Percentiles rank a stretch among this genome's conserved stretches.
Evolutionary conservation across 1,139 yeast species (phyloP).

Genomic region (Taphrina wiesneri): DNA sequence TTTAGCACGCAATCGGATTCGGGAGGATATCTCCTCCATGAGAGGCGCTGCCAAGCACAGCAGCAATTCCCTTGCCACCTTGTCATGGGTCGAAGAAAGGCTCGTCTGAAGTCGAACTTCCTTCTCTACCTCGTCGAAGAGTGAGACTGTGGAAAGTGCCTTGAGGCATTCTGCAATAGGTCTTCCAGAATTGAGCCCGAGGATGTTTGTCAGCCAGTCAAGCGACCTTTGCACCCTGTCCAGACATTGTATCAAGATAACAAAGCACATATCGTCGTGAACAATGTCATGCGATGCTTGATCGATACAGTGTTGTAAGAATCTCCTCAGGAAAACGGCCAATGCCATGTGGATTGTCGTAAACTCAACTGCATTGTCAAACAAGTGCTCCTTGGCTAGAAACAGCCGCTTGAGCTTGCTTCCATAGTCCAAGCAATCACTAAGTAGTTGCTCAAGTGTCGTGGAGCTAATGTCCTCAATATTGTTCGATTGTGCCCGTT

Average conservation of each 20-base stretch:
- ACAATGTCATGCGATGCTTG: background rate
- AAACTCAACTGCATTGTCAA: background rate
- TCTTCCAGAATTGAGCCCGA: background rate
- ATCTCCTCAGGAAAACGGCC: background rate
- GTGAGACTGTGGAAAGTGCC: background rate
- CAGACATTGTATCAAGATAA: background rate
- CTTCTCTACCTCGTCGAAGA: background rate
- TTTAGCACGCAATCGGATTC: background rate
- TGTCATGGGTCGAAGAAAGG: background rate
- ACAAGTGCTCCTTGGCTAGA: background rate
- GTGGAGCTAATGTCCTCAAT: background rate
- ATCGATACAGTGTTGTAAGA: conserved; percentile 1
- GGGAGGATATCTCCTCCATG: background rate
- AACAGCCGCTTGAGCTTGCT: background rate
- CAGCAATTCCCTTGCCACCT: background rate
- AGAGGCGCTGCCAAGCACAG: background rate
- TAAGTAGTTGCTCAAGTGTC: background rate
- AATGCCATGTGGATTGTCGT: background rate
- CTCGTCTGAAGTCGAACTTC: conserved; percentile 3
- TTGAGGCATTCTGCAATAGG: background rate
- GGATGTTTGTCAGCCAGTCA: background rate
- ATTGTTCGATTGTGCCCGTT: background rate
- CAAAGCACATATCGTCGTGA: background rate
- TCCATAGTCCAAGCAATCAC: background rate
- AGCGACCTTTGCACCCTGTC: background rate